phyloP scores from a whole-genome alignment of 441 rosid genomes.

The Mallotus japonicus region DNA sequence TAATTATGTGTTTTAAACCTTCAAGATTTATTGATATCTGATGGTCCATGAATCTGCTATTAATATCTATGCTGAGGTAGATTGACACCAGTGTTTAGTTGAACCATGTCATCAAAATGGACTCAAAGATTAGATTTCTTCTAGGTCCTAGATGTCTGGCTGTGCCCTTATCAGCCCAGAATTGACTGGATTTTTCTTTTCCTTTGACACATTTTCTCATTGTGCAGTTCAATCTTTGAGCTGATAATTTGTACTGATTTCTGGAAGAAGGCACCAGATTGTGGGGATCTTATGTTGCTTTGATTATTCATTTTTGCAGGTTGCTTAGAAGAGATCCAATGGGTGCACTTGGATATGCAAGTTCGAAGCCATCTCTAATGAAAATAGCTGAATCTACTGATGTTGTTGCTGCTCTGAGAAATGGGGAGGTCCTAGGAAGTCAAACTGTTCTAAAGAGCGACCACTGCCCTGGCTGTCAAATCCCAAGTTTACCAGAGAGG shows the following conservation, averaged over 20 bases:
- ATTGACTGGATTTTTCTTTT: neutral
- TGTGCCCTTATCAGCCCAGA: neutral
- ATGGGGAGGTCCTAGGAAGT: slow-evolving; percentile 97
- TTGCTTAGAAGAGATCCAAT: slow-evolving; percentile 98
- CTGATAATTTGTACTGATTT: neutral
- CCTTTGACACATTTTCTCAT: neutral
- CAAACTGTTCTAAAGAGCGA: slow-evolving; percentile 98
- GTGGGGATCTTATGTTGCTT: slow-evolving; percentile 18
- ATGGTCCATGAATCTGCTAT: slow-evolving; percentile 20
- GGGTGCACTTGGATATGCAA: slow-evolving; percentile 98
- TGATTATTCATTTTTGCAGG: slow-evolving; percentile 40
- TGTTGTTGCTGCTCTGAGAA: slow-evolving; percentile 89
- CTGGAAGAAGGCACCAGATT: neutral
- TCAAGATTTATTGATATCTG: slow-evolving; percentile 11
- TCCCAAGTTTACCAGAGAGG: slow-evolving; percentile 71
- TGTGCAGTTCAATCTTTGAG: neutral
- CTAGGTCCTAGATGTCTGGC: neutral
- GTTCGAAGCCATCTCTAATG: slow-evolving; percentile 67
- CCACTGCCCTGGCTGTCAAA: slow-evolving; percentile 98
- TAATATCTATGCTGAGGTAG: neutral
- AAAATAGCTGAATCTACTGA: slow-evolving; percentile 83
- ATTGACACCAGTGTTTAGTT: neutral
- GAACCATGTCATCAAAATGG: slow-evolving; percentile 12
- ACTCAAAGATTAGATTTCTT: neutral
- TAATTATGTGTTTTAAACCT: slow-evolving; percentile 7